Base-by-base conservation (phyloP, 352 stramenopile genomes). In the Phytophthora parvispora region DNA sequence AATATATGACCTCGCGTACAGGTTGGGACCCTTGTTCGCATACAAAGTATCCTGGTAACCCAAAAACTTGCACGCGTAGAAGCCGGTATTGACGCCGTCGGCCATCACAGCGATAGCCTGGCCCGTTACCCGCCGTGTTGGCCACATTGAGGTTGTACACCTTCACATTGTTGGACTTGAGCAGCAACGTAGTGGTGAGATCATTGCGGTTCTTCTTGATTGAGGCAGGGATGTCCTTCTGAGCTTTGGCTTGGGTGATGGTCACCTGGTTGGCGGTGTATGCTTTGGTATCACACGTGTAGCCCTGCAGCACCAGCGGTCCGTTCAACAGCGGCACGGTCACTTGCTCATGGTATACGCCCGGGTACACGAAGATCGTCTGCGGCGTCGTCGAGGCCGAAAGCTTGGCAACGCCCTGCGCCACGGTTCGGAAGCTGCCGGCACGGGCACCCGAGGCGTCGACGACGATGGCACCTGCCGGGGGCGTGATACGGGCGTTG, bases 21-120 rank as follows among this genome's bases (percentile, higher is more conserved):
- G 9, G 18, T 20, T 36, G 2, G 28, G 50, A 2, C 50, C 50
- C 29, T 57, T 28, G 50, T 45, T 57, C 1, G 50, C 50, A n/a
- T 57, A 57, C 8, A 57, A 10, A 9, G 50, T 57, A 6, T 57
- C 50, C 28, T 57, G 50, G 50, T 57, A 57, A 1, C 50, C 34
- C 1, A n/a, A 43, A 13, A 57, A 27, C 18, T 57, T 45, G 50
- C 50, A 57, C 7, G 50, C 50, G 29, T 48, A 48, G 9, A 48
- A 48, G 20, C 42, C 42, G 20, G 16, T 20, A 20, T 48, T 48
- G n/a, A 20, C 42, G 6, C 42, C 42, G 20, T 48, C 42, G 2
- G 42, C 42, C 20, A 27, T 48, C 3, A 15, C 42, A 8, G 42
- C 42, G 9, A 48, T 48, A 6, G 42, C 42, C 42, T 48, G 42